Evolutionary conservation across 2,329 filamentous ascomycete genomes (phyloP).

Genomic region (Blastomyces gilchristii): DNA sequence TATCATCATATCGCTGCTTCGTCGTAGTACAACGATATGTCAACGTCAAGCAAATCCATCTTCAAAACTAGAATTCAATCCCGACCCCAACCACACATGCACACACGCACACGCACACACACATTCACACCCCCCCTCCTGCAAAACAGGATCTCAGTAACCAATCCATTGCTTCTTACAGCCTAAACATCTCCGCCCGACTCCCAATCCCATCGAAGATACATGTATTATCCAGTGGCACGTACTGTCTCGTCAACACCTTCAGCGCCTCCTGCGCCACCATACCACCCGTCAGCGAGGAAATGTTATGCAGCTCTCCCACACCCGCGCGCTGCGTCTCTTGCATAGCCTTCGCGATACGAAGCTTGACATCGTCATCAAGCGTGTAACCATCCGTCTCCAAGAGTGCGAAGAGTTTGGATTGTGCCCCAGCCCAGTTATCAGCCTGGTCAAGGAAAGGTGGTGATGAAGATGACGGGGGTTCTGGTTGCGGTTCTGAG

Average conservation of each 20-base stretch:
- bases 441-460: constrained; percentile 26
- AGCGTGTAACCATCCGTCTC: constrained; percentile 36
- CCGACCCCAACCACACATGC: not conserved
- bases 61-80: not conserved
- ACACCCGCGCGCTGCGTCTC: constrained; percentile 68
- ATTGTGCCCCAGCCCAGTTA: constrained; percentile 21
- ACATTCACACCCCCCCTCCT: too few species aligned
- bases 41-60: too few species aligned
- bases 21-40: too few species aligned
- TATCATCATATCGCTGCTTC: too few species aligned
- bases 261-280: constrained; percentile 98
- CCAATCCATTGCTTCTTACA: constrained; percentile 23
- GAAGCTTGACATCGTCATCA: constrained; percentile 41
- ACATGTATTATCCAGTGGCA: constrained; percentile 54
- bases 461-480: constrained; percentile 9
- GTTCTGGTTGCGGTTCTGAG: not conserved
- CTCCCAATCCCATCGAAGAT: constrained; percentile 53
- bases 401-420: constrained; percentile 7
- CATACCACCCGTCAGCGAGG: constrained; percentile 77
- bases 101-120: too few species aligned
- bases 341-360: constrained; percentile 46
- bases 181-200: constrained; percentile 43
- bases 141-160: not conserved
- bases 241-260: constrained; percentile 54
- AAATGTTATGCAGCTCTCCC: constrained; percentile 85